Conservation (phyloP, 345 rosid species). For the Barbarea vulgaris region DNA sequence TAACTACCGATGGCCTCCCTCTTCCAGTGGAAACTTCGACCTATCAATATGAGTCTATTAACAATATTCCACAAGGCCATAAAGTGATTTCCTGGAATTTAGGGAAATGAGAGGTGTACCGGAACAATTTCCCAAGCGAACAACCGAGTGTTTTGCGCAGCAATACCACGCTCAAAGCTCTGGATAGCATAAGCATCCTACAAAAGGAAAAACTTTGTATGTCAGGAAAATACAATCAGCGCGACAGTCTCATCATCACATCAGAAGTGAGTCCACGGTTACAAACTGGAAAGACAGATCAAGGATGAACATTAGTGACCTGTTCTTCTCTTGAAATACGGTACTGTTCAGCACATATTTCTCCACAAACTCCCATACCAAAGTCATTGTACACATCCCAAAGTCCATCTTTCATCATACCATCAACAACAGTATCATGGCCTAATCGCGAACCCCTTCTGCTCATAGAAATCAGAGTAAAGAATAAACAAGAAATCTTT, state of each 20-base stretch:
- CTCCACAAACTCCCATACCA: conserved; percentile 92
- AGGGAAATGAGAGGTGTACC: conserved; percentile 44
- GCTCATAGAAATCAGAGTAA: conserved; percentile 30
- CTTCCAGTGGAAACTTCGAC: conserved; percentile 83
- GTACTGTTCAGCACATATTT: conserved; percentile 83
- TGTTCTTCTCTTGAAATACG: conserved; percentile 74
- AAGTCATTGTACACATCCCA: conserved; percentile 97
- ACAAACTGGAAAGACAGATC: conserved; percentile 29
- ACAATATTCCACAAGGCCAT: not conserved
- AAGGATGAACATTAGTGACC: conserved; percentile 47
- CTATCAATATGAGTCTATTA: conserved; percentile 48
- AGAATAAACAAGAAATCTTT: not conserved
- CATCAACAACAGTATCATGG: conserved; percentile 81
- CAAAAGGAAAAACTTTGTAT: not conserved
- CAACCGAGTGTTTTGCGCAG: conserved; percentile 70
- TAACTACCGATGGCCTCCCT: conserved; percentile 62
- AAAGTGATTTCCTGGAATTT: conserved; percentile 4
- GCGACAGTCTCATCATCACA: not conserved
- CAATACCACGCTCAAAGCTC: conserved; percentile 82
- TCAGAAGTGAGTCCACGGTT: not conserved
- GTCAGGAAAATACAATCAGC: too few relatives aligned
- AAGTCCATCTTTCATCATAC: conserved; percentile 93
- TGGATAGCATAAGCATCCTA: conserved; percentile 86
- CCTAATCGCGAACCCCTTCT: conserved; percentile 92
- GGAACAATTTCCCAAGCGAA: conserved; percentile 91